A percentile compares a stretch with the other conserved stretches of the same genome.
Evolutionary conservation across 2,329 filamentous ascomycete species (phyloP).

Genomic region (Scedosporium boydii): DNA sequence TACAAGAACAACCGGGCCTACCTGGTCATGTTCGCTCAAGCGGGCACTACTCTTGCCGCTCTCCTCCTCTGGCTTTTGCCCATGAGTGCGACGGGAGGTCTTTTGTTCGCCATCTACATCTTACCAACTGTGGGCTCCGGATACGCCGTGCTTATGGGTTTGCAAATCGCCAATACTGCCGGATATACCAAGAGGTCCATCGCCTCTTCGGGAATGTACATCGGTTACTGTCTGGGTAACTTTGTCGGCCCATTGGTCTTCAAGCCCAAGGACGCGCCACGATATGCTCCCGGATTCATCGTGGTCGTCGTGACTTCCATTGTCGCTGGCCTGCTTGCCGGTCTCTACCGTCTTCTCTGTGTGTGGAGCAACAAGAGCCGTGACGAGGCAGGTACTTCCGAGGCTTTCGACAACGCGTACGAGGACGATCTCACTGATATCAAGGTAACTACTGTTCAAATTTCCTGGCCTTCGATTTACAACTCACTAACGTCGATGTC

Average conservation of each 20-base stretch:
- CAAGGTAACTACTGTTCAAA: slow-evolving; percentile 13
- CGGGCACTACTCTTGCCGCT: slow-evolving; percentile 29
- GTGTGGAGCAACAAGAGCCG: slow-evolving; percentile 31
- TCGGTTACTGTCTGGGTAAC: slow-evolving; percentile 33
- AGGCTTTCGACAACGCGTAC: slow-evolving; percentile 41
- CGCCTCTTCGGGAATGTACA: slow-evolving; percentile 33
- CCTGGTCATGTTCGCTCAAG: slow-evolving; percentile 28
- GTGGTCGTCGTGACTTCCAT: slow-evolving; percentile 24
- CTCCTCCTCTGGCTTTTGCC: slow-evolving; percentile 35
- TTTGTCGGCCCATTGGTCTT: slow-evolving; percentile 32
- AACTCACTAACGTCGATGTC: neutral
- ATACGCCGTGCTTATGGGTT: slow-evolving; percentile 40
- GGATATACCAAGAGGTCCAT: slow-evolving; percentile 31
- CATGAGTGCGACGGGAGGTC: slow-evolving; percentile 26
- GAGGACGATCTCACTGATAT: slow-evolving; percentile 41
- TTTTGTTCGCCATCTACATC: slow-evolving; percentile 39
- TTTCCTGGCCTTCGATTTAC: neutral
- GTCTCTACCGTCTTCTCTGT: slow-evolving; percentile 34
- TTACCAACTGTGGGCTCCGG: slow-evolving; percentile 32
- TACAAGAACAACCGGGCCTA: slow-evolving; percentile 23
- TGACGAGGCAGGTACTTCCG: slow-evolving; percentile 30
- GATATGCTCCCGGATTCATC: slow-evolving; percentile 24
- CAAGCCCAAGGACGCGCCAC: slow-evolving; percentile 20
- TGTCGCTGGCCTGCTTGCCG: slow-evolving; percentile 21
- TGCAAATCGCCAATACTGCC: slow-evolving; percentile 21